These are phyloP conservation scores for Chionographis japonica DNA, from an alignment of 106 monocot genomes.

Conservation along the genomic window DNA sequence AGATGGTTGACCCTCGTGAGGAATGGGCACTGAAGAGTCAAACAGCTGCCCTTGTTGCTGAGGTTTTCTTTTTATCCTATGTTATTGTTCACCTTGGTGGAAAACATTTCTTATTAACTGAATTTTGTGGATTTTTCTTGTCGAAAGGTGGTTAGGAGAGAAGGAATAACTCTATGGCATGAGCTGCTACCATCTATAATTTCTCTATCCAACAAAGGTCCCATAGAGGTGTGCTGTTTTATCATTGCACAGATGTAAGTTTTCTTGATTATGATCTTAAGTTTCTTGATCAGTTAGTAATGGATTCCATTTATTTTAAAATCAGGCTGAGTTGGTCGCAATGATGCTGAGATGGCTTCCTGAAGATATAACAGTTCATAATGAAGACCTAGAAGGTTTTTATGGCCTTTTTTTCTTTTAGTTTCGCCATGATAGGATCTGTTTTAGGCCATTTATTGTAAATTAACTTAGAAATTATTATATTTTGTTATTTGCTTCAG, in stretches of 20 bases:
- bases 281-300: conserved; percentile 3
- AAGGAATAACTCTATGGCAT: conserved; percentile 77
- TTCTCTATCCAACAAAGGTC: conserved; percentile 78
- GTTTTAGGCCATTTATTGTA: too few relatives aligned
- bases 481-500: not conserved
- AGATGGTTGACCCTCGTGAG: conserved; percentile 63
- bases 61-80: conserved; percentile 39
- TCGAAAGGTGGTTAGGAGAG: conserved; percentile 75
- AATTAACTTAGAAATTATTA: too few relatives aligned
- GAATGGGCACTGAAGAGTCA: conserved; percentile 98
- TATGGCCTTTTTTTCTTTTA: not conserved
- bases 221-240: conserved; percentile 56
- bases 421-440: too few relatives aligned
- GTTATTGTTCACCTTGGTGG: not conserved
- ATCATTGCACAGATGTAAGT: not conserved
- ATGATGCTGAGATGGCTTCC: conserved; percentile 99
- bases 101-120: conserved; percentile 1
- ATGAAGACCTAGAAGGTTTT: conserved; percentile 96
- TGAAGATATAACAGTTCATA: conserved; percentile 99
- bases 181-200: conserved; percentile 77
- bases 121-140: conserved; percentile 10
- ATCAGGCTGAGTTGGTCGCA: conserved; percentile 89
- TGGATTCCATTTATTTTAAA: conserved; percentile 2
- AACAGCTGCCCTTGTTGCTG: conserved; percentile 85
- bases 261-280: conserved; percentile 5